Evolutionary conservation across 345 rosid species (phyloP).

Genomic region (Acer saccharum): DNA sequence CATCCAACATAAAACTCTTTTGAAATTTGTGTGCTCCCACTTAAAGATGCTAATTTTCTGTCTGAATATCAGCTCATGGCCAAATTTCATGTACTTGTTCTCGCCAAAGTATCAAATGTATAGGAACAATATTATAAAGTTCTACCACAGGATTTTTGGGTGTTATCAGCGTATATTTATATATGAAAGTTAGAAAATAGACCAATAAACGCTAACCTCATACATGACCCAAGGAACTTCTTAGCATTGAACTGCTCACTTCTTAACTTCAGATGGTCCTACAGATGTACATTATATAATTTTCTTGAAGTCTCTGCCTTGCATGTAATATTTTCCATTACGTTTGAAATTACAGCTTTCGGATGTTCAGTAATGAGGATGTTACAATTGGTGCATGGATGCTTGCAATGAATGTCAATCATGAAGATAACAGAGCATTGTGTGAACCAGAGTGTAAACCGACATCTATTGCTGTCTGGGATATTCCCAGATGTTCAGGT

Average conservation of each 20-base stretch:
- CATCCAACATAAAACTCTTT: not conserved
- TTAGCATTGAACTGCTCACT: not conserved
- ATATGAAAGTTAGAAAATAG: not conserved
- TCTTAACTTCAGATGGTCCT: not conserved
- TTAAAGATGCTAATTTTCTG: not conserved
- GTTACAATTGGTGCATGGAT: slow-evolving; percentile 98
- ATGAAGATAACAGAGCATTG: slow-evolving; percentile 68
- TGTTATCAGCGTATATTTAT: not conserved
- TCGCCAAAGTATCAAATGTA: not conserved
- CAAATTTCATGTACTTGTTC: not conserved
- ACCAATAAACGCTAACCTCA: not conserved
- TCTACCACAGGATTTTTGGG: not conserved
- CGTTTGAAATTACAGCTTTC: slow-evolving; percentile 56
- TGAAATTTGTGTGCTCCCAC: not conserved
- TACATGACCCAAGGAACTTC: not conserved
- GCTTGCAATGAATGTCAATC: slow-evolving; percentile 95
- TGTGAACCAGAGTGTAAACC: slow-evolving; percentile 73
- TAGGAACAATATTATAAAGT: not conserved
- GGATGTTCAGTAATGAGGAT: slow-evolving; percentile 98
- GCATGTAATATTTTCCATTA: not conserved
- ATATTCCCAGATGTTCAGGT: slow-evolving; percentile 97
- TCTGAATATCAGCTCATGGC: not conserved
- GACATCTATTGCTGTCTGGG: slow-evolving; percentile 84
- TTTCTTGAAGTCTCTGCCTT: not conserved
- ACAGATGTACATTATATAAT: not conserved